A percentile compares a stretch with the other conserved stretches of the same genome.
Evolutionary conservation across 2,329 filamentous ascomycete species (phyloP).

Genomic region (Arthrobotrys entomopaga): DNA sequence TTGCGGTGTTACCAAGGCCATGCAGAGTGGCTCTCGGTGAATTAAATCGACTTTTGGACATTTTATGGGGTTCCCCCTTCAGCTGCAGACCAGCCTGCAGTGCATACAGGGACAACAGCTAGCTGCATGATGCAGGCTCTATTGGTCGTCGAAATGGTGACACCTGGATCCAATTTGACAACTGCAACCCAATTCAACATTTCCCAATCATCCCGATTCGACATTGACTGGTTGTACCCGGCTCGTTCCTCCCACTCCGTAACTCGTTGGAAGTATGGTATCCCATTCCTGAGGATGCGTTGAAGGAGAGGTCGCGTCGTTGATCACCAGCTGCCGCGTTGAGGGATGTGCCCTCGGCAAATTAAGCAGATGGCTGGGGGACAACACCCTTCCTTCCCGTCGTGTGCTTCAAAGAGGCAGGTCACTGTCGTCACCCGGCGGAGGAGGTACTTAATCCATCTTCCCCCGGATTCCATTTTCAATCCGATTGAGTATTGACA

Average conservation of each 20-base stretch:
- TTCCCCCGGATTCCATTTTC: slow-evolving; percentile 17
- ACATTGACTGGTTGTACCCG: too few relatives aligned
- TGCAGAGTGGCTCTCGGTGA: slow-evolving; percentile 18
- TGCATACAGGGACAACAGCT: background rate
- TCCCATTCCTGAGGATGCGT: too few relatives aligned
- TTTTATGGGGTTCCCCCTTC: background rate
- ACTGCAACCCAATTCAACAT: too few relatives aligned
- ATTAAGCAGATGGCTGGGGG: slow-evolving; percentile 50
- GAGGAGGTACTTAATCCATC: background rate
- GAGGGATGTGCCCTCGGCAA: slow-evolving; percentile 11
- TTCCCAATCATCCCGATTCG: too few relatives aligned
- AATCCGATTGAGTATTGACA: background rate
- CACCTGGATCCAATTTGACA: too few relatives aligned
- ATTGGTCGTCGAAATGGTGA: too few relatives aligned
- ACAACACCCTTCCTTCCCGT: background rate
- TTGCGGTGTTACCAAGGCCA: slow-evolving; percentile 20
- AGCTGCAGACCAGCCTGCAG: background rate
- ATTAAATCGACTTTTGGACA: slow-evolving; percentile 5
- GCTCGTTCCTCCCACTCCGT: too few relatives aligned
- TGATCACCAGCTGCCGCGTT: too few relatives aligned
- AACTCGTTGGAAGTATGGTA: too few relatives aligned
- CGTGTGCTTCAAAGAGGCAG: background rate
- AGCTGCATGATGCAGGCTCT: too few relatives aligned
- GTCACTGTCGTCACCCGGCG: slow-evolving; percentile 28
- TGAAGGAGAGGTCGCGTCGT: too few relatives aligned